Evolutionary conservation across 371 early-diverging fungal species (phyloP), one percentile per base, ranked within the genome.

Genomic region (Zancudomyces culisetae): DNA sequence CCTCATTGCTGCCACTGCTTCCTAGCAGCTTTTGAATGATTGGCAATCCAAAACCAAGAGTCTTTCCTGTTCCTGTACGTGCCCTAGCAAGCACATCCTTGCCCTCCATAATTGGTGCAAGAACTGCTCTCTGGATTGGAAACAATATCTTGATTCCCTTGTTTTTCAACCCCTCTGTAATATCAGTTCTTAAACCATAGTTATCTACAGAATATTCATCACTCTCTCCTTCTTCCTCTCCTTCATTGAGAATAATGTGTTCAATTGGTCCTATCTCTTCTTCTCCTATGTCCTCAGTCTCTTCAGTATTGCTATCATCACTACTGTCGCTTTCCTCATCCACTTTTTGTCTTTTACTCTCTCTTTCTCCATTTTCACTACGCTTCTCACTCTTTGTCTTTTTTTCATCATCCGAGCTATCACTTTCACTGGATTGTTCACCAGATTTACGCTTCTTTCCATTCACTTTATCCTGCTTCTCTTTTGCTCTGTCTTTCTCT

Each of bases 21-120:
- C 70, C 62, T 45, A 80, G 72, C 54, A 88, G 63, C 35, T 67
- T 67, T 68, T 91, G 89, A 53, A 84, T 77, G 63, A 89, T 85
- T 18, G 91, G 91, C 42, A 91, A 70, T 22, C 86, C 74, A 66
- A 90, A 93, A 12, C 90, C 90, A 43, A 90, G 70, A 0, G 92
- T 91, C 65, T 90, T 92, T 55, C 94, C 94, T 0, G 90, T 90
- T 60, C 98, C 98, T 2, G 99, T 98, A 35, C 90, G 79, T 2
- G 98, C 99, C 52, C 94, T 80, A 28, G 86, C 92, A 27, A 98
- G 73, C 15, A 98, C 69, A 65, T 96, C 92, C 46, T 82, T 75
- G 40, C 93, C 94, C 46, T 86, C 82, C 52, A 73, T 74, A 49
- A 92, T 81, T 26, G 80, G 82, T 47, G 77, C 70, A 60, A 87